Evolutionary conservation across 495 filamentous ascomycete species (phyloP).

Genomic region (Neurospora hispaniola): DNA sequence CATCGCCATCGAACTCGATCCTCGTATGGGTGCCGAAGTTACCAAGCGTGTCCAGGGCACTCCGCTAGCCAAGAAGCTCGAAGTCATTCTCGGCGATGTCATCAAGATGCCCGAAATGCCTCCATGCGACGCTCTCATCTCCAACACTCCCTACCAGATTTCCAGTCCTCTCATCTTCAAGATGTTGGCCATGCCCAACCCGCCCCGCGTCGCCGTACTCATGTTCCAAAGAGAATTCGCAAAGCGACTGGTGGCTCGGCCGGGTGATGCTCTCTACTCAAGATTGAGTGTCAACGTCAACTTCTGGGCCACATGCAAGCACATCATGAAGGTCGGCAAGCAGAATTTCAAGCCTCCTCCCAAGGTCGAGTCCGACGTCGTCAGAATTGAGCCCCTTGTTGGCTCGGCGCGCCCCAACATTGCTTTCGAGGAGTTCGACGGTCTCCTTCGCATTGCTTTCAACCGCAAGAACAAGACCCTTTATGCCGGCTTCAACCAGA

Average conservation of each 20-base stretch:
- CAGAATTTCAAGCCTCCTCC: slow-evolving; percentile 95
- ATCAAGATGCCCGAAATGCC: slow-evolving; percentile 75
- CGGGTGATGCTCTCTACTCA: slow-evolving; percentile 69
- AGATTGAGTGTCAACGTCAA: slow-evolving; percentile 84
- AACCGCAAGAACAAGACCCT: slow-evolving; percentile 56
- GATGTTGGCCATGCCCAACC: slow-evolving; percentile 62
- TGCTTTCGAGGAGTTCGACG: slow-evolving; percentile 87
- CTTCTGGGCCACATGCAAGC: slow-evolving; percentile 81
- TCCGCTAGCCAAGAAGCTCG: slow-evolving; percentile 66
- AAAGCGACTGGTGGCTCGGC: slow-evolving; percentile 21
- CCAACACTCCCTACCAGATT: slow-evolving; percentile 91
- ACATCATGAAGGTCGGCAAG: slow-evolving; percentile 83
- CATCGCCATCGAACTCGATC: slow-evolving; percentile 84
- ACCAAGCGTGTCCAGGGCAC: slow-evolving; percentile 89
- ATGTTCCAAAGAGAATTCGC: slow-evolving; percentile 46
- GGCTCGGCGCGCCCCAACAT: slow-evolving; percentile 66
- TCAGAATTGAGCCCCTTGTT: slow-evolving; percentile 27
- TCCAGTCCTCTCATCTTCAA: slow-evolving; percentile 88
- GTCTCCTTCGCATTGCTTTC: slow-evolving; percentile 74
- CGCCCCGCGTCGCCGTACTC: slow-evolving; percentile 67
- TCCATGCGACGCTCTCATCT: slow-evolving; percentile 83
- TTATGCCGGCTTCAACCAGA: slow-evolving; percentile 59
- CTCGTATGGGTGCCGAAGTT: slow-evolving; percentile 91
- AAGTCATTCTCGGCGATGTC: slow-evolving; percentile 83
- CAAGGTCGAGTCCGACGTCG: slow-evolving; percentile 65